A percentile compares a stretch with the other conserved stretches of the same genome.
phyloP scores from a whole-genome alignment of 768 basidiomycete genomes.

The Leccinum imitatum region DNA sequence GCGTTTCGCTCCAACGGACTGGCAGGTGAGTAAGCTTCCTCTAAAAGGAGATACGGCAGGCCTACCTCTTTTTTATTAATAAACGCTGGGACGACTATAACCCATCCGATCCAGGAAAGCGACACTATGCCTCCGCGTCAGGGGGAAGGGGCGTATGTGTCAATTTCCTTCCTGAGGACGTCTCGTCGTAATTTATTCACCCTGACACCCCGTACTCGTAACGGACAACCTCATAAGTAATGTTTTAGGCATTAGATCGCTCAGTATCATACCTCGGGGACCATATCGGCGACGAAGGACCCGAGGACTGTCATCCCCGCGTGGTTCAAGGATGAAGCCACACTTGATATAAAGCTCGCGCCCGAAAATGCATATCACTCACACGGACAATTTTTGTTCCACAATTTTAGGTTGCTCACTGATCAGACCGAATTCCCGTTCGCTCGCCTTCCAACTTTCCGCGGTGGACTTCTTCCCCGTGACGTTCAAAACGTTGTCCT shows the following conservation, averaged over 20 bases:
- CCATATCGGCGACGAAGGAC: background rate
- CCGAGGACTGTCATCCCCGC: background rate
- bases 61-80: background rate
- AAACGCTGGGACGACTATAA: background rate
- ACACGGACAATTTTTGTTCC: background rate
- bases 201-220: background rate
- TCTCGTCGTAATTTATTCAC: background rate
- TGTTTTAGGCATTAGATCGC: background rate
- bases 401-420: background rate
- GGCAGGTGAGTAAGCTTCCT: background rate
- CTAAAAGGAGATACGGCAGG: background rate
- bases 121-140: background rate
- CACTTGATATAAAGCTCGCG: constrained; percentile 7
- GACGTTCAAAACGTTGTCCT: background rate
- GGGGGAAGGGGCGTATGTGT: background rate
- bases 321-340: constrained; percentile 18
- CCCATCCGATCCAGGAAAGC: constrained; percentile 4
- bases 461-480: background rate
- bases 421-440: background rate
- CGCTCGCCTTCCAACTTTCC: background rate
- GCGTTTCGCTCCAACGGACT: background rate
- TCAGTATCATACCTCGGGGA: background rate
- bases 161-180: background rate
- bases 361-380: background rate
- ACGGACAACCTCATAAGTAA: background rate